phyloP scores from a whole-genome alignment of 768 basidiomycete species.

The Pulveroboletus ravenelii region DNA sequence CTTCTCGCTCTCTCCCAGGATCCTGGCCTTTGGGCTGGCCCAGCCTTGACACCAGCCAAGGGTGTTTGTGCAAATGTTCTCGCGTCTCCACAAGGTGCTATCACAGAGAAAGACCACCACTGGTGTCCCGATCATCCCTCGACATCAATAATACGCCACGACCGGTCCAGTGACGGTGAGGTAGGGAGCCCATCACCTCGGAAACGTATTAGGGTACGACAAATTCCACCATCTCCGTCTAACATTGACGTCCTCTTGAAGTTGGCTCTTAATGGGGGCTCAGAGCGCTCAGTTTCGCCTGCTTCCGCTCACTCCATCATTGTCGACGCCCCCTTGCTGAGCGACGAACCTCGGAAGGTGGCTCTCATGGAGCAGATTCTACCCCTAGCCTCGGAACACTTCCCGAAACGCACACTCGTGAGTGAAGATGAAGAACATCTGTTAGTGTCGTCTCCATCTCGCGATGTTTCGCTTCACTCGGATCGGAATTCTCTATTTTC shows the following conservation, averaged over 20 bases:
- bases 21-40: not conserved
- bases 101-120: not conserved
- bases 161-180: constrained; percentile 8
- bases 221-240: not conserved
- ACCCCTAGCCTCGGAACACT: not conserved
- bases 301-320: not conserved
- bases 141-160: not conserved
- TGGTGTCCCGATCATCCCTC: not conserved
- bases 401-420: not conserved
- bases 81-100: constrained; percentile 2
- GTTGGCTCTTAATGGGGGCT: constrained; percentile 12
- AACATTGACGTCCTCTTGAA: constrained; percentile 14
- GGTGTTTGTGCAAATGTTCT: not conserved
- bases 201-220: constrained; percentile 36
- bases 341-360: not conserved
- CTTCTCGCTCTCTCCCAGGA: constrained; percentile 27
- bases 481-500: constrained; percentile 21
- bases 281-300: not conserved
- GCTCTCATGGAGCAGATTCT: not conserved
- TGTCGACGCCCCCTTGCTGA: not conserved
- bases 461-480: constrained; percentile 1
- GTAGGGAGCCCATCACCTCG: constrained; percentile 26
- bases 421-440: not conserved
- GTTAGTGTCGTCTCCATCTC: not conserved
- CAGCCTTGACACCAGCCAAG: not conserved